Percentiles rank a stretch among this genome's conserved stretches.
These are phyloP conservation scores for Fragaria nilgerrensis DNA, from an alignment of 306 rosid species.

Conservation along the genomic window DNA sequence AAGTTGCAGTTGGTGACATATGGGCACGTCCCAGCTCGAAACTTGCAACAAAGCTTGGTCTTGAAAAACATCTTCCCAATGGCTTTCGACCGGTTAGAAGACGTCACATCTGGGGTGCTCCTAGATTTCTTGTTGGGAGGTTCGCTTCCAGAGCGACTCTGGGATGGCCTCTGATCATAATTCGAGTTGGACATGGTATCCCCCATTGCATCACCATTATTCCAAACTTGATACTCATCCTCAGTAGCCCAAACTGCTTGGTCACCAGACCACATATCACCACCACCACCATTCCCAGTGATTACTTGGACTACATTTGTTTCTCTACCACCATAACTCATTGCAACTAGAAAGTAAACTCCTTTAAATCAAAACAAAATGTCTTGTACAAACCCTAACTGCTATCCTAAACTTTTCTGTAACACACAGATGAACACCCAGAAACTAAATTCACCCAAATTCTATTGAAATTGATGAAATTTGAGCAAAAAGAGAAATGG, in stretches of 20 bases:
- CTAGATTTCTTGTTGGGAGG: conserved; percentile 83
- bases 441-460: conserved; percentile 17
- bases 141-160: conserved; percentile 69
- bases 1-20: conserved; percentile 89
- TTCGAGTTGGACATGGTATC: conserved; percentile 76
- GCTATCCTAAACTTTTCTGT: background rate
- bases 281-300: conserved; percentile 50
- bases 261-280: conserved; percentile 72
- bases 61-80: conserved; percentile 98
- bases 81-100: conserved; percentile 68
- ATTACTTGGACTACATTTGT: conserved; percentile 75
- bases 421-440: conserved; percentile 18
- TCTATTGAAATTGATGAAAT: background rate
- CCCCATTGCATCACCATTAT: conserved; percentile 38
- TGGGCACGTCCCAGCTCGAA: conserved; percentile 87
- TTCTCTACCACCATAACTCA: conserved; percentile 68
- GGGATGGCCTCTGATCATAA: conserved; percentile 64
- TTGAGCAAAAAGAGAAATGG: conserved; percentile 10
- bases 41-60: conserved; percentile 96
- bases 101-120: conserved; percentile 64
- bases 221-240: conserved; percentile 87
- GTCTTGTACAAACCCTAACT: conserved; percentile 32
- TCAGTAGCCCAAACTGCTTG: conserved; percentile 94
- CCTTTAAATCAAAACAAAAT: background rate
- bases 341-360: conserved; percentile 14